These are phyloP conservation scores for Podospora pseudocomata DNA, from an alignment of 495 filamentous ascomycete species.

Conservation along the genomic window DNA sequence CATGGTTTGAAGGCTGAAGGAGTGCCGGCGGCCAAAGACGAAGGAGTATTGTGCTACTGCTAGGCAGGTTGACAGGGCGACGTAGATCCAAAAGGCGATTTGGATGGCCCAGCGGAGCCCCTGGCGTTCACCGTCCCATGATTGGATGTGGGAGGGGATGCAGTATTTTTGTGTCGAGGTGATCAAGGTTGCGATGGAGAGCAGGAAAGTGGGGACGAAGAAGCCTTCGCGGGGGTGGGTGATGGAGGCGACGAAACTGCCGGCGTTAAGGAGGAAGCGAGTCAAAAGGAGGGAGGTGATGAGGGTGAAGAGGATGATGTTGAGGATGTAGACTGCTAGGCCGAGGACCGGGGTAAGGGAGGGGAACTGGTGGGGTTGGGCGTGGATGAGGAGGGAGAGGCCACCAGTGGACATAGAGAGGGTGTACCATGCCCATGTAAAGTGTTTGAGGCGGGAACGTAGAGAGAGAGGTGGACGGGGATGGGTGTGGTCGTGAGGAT, in stretches of 20 bases:
- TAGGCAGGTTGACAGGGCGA: slow-evolving; percentile 40
- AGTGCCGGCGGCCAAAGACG: slow-evolving; percentile 43
- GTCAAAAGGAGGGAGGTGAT: slow-evolving; percentile 50
- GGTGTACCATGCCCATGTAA: slow-evolving; percentile 73
- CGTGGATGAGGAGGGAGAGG: slow-evolving; percentile 57
- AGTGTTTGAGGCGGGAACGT: slow-evolving; percentile 53
- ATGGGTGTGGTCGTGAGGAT: neutral
- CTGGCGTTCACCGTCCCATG: slow-evolving; percentile 30
- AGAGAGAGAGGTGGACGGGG: slow-evolving; percentile 21
- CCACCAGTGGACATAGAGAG: slow-evolving; percentile 67
- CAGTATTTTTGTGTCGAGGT: slow-evolving; percentile 59
- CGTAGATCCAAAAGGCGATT: slow-evolving; percentile 53
- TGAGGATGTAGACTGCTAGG: slow-evolving; percentile 57
- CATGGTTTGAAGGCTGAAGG: slow-evolving; percentile 40
- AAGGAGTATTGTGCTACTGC: slow-evolving; percentile 51
- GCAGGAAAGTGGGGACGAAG: slow-evolving; percentile 65
- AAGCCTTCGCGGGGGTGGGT: slow-evolving; percentile 62
- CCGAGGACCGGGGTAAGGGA: slow-evolving; percentile 57
- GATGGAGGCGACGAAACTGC: slow-evolving; percentile 52
- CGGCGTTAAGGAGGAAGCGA: slow-evolving; percentile 55
- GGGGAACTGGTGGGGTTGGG: slow-evolving; percentile 55
- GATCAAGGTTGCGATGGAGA: slow-evolving; percentile 62
- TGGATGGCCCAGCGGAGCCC: slow-evolving; percentile 37
- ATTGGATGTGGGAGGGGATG: slow-evolving; percentile 32
- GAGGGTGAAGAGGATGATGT: slow-evolving; percentile 57